phyloP scores from a whole-genome alignment of 2,329 filamentous ascomycete species.

The Xylaria polymorpha region DNA sequence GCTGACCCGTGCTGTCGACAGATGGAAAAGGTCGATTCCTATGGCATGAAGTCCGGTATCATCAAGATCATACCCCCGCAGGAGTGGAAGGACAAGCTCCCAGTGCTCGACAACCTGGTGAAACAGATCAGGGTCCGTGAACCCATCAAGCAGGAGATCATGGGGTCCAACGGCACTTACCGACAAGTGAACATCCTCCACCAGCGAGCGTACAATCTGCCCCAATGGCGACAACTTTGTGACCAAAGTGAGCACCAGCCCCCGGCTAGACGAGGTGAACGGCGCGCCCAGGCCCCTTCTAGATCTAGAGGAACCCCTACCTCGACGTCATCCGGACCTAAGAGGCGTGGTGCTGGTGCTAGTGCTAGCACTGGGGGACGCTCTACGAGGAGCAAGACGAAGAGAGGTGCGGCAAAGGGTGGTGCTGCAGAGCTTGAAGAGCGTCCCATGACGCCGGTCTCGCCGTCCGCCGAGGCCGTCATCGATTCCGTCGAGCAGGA shows the following conservation, averaged over 20 bases:
- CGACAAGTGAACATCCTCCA: constrained; percentile 98
- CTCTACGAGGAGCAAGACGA: constrained; percentile 53
- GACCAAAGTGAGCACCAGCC: constrained; percentile 97
- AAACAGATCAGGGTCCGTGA: constrained; percentile 95
- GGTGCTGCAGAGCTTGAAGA: constrained; percentile 57
- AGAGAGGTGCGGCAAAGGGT: constrained; percentile 55
- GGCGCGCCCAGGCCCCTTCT: constrained; percentile 70
- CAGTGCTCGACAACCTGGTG: constrained; percentile 82
- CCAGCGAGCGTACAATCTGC: constrained; percentile 93
- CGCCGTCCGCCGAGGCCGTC: constrained; percentile 57
- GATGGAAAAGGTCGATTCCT: constrained; percentile 87
- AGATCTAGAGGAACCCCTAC: constrained; percentile 58
- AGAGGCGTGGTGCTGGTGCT: constrained; percentile 55
- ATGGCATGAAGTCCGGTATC: constrained; percentile 97
- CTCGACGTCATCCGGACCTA: constrained; percentile 51
- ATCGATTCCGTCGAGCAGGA: constrained; percentile 65
- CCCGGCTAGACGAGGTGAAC: constrained; percentile 87
- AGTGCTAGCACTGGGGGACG: constrained; percentile 46
- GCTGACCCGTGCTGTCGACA: constrained; percentile 49
- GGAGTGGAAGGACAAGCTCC: constrained; percentile 89
- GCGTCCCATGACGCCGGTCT: constrained; percentile 69
- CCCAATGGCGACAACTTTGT: constrained; percentile 93
- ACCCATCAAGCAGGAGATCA: constrained; percentile 98
- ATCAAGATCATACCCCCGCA: constrained; percentile 93
- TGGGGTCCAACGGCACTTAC: constrained; percentile 93